Percentiles rank a stretch among this genome's conserved stretches.
Conservation (phyloP, 345 rosid genomes). For the Zanthoxylum bungeanum region DNA sequence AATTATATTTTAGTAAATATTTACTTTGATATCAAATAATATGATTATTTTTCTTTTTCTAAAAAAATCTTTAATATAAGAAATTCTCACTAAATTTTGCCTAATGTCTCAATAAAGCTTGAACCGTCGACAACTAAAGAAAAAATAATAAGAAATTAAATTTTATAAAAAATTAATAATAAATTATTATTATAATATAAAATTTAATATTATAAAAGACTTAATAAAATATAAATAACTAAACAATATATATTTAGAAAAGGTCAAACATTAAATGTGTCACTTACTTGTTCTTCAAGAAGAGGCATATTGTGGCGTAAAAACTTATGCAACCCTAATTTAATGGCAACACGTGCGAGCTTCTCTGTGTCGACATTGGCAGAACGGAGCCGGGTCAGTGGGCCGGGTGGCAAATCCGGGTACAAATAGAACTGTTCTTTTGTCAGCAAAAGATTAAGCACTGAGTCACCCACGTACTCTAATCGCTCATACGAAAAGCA, state of each 20-base stretch:
- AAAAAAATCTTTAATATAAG: too few relatives aligned
- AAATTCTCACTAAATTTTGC: too few relatives aligned
- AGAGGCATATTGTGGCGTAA: conserved; percentile 57
- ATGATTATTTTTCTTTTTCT: too few relatives aligned
- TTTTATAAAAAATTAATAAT: too few relatives aligned
- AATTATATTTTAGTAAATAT: too few relatives aligned
- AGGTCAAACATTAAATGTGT: neutral
- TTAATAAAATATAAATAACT: too few relatives aligned
- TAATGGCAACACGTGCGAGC: conserved; percentile 59
- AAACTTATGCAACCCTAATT: conserved; percentile 39
- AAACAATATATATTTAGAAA: neutral
- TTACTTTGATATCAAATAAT: too few relatives aligned
- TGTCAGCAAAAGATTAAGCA: conserved; percentile 35
- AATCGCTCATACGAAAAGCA: conserved; percentile 41
- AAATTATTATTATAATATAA: too few relatives aligned
- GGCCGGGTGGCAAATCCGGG: conserved; percentile 42
- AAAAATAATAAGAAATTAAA: too few relatives aligned
- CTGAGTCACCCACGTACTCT: conserved; percentile 56
- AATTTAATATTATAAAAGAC: too few relatives aligned
- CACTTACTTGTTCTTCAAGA: conserved; percentile 57
- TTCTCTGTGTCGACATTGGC: conserved; percentile 67
- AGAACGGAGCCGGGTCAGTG: conserved; percentile 60
- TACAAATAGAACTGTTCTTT: conserved; percentile 34
- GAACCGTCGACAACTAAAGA: too few relatives aligned
- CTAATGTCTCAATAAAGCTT: too few relatives aligned